phyloP scores from a whole-genome alignment of 805 yeast species.

The Kodamaea leandrae region DNA sequence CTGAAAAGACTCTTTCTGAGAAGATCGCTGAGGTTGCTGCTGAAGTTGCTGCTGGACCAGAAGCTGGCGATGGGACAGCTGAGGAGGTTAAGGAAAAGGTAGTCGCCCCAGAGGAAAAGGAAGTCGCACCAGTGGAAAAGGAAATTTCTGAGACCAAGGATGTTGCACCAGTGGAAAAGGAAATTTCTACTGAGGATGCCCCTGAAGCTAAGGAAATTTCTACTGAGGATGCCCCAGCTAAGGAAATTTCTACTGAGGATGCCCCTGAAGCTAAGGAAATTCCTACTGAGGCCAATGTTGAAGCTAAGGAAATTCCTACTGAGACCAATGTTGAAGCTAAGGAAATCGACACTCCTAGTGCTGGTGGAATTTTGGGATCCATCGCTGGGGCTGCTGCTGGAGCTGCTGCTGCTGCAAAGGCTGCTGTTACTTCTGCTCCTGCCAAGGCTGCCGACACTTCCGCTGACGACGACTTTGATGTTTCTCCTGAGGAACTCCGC shows the following conservation, averaged over 20 bases:
- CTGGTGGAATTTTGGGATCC: slow-evolving; percentile 2
- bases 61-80: not conserved
- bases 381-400: slow-evolving; percentile 7
- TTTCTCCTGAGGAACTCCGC: slow-evolving; percentile 43
- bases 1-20: slow-evolving; percentile 1
- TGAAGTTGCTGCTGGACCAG: not conserved
- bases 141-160: not conserved
- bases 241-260: not conserved
- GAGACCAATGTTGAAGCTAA: slow-evolving; percentile 6
- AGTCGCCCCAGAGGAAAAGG: not conserved
- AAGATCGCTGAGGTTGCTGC: not conserved
- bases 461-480: slow-evolving; percentile 27
- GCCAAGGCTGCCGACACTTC: too few relatives aligned
- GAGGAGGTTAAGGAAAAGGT: slow-evolving; percentile 5
- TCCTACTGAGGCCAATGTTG: not conserved
- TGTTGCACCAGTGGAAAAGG: slow-evolving; percentile 11
- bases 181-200: slow-evolving; percentile 3
- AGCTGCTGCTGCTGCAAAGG: slow-evolving; percentile 7
- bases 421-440: not conserved
- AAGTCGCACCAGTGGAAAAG: slow-evolving; percentile 2
- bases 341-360: slow-evolving; percentile 9
- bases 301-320: slow-evolving; percentile 13
- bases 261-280: slow-evolving; percentile 7
- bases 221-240: not conserved
- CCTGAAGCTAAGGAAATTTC: not conserved